Conservation (phyloP, 2,329 filamentous ascomycete genomes). For the Fusarium xylarioides region DNA sequence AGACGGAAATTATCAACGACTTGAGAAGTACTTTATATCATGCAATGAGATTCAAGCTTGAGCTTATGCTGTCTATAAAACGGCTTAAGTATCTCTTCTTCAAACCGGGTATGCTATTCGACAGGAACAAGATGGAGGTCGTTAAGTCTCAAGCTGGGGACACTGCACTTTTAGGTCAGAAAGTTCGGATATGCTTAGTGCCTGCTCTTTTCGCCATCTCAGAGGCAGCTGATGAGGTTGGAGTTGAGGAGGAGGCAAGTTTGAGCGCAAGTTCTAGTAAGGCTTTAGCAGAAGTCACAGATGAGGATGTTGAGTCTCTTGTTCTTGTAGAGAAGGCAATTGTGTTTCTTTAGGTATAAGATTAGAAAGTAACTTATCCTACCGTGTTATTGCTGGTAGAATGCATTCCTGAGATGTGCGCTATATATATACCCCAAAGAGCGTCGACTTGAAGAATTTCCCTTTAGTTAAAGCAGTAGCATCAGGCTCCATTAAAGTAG, state of each 20-base stretch:
- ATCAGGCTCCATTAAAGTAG: too few relatives aligned
- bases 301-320: fast-evolving
- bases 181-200: fast-evolving
- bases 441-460: too few relatives aligned
- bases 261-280: fast-evolving
- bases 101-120: fast-evolving
- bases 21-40: fast-evolving
- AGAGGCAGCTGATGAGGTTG: fast-evolving
- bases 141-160: background rate
- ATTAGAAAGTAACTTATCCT: background rate
- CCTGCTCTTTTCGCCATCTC: fast-evolving
- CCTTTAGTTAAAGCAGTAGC: too few relatives aligned
- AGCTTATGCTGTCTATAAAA: background rate
- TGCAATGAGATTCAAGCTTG: background rate
- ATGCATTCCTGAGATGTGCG: too few relatives aligned
- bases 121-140: fast-evolving
- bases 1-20: fast-evolving
- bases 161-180: fast-evolving
- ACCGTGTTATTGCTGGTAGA: too few relatives aligned
- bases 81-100: background rate
- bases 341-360: fast-evolving
- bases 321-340: background rate
- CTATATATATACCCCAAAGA: too few relatives aligned
- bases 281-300: fast-evolving
- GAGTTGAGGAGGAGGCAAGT: fast-evolving